These are phyloP conservation scores for Chlamydomonas sphaeroides DNA, from an alignment of 139 green algal genomes.

Conservation along the genomic window DNA sequence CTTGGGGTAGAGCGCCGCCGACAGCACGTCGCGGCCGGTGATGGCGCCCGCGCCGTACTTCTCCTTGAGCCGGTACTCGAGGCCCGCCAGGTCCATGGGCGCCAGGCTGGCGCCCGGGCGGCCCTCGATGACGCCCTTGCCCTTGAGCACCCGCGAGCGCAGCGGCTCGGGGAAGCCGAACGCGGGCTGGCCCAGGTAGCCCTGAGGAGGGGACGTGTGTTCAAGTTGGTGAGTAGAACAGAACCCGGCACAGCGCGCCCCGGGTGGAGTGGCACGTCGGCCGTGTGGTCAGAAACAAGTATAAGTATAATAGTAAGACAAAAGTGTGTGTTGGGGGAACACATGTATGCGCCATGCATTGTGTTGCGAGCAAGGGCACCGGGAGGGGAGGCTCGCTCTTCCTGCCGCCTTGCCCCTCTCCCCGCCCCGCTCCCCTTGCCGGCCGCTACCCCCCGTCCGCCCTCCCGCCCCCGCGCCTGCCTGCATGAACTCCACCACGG, in stretches of 20 bases:
- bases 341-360: no score
- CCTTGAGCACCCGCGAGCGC: constrained; percentile 79
- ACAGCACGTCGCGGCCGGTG: constrained; percentile 79
- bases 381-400: no score
- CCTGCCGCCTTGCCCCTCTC: no score
- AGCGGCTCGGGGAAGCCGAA: constrained; percentile 92
- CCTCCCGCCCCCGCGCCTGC: no score
- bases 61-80: constrained; percentile 64
- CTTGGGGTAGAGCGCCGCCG: constrained; percentile 88
- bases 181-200: constrained; percentile 77
- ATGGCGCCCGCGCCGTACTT: constrained; percentile 76
- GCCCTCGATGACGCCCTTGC: constrained; percentile 73
- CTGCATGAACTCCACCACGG: constrained; percentile 92
- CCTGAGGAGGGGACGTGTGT: no score
- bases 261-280: no score
- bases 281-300: no score
- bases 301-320: no score
- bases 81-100: constrained; percentile 69
- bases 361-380: no score
- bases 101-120: constrained; percentile 77
- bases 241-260: no score
- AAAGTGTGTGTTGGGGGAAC: no score
- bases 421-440: not conserved
- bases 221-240: no score
- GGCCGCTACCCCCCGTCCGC: not conserved